Percentiles rank a stretch among this genome's conserved stretches.
Evolutionary conservation across 352 stramenopile species (phyloP).

Genomic region (Phytopythium chamaehyphon): DNA sequence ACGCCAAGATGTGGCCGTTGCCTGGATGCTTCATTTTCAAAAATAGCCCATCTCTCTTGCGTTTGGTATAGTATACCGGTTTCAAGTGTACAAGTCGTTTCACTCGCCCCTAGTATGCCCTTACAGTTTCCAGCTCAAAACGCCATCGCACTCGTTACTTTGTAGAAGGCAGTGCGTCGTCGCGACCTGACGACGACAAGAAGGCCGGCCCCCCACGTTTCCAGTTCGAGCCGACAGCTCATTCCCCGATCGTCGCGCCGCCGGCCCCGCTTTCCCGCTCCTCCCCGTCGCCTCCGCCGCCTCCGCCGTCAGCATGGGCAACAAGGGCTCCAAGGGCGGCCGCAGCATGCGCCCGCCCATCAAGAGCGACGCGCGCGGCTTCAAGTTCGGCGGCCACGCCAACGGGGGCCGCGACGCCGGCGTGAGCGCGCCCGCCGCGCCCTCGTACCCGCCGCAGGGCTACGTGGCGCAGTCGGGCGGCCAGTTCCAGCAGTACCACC

Average conservation of each 20-base stretch:
- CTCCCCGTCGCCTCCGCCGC: neutral
- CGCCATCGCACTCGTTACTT: too few relatives aligned
- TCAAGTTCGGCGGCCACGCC: slow-evolving; percentile 61
- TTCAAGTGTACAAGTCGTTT: too few relatives aligned
- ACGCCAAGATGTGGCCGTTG: too few relatives aligned
- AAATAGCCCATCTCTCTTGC: too few relatives aligned
- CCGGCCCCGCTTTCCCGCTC: slow-evolving; percentile 6
- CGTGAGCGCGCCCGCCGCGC: slow-evolving; percentile 69
- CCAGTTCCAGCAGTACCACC: slow-evolving; percentile 17
- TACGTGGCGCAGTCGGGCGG: slow-evolving; percentile 12
- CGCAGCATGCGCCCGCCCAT: slow-evolving; percentile 63
- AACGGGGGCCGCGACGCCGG: slow-evolving; percentile 54
- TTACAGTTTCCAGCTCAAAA: too few relatives aligned
- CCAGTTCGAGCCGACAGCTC: slow-evolving; percentile 13
- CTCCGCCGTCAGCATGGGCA: slow-evolving; percentile 47
- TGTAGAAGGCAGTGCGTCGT: too few relatives aligned
- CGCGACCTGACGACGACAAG: too few relatives aligned
- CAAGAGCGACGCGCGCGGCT: slow-evolving; percentile 81
- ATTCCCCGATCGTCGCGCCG: slow-evolving; percentile 34
- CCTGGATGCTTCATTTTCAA: too few relatives aligned
- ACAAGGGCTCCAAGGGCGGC: slow-evolving; percentile 80
- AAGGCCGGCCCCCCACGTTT: too few relatives aligned
- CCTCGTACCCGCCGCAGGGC: slow-evolving; percentile 38
- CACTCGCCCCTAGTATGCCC: too few relatives aligned
- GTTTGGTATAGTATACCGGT: too few relatives aligned